Conservation (phyloP, 164 flowering plant species). For the Vitis rupestris region DNA sequence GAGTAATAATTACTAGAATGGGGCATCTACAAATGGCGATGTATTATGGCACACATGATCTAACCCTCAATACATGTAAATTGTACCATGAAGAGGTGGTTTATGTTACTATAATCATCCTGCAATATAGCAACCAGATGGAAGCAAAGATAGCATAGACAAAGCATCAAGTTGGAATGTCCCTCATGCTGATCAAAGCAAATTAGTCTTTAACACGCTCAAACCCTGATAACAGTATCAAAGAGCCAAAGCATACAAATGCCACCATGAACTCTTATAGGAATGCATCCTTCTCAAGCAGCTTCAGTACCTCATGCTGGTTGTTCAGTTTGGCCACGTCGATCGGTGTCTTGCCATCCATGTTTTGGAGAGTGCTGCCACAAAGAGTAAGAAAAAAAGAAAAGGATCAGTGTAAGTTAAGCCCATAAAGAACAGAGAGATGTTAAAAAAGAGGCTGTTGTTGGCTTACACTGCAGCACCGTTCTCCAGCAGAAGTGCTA, state of each 20-base stretch:
- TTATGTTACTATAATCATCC: background rate
- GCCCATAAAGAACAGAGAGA: background rate
- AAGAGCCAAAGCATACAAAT: background rate
- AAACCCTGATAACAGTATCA: conserved; percentile 5
- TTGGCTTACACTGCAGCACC: conserved; percentile 94
- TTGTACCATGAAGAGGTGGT: no score
- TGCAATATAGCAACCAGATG: conserved; percentile 4
- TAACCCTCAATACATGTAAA: no score
- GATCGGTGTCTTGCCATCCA: conserved; percentile 94
- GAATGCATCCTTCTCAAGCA: conserved; percentile 94
- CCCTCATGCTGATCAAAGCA: conserved; percentile 5
- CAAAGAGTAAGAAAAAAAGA: background rate
- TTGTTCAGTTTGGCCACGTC: conserved; percentile 96
- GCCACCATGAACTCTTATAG: conserved; percentile 29
- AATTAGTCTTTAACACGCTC: conserved; percentile 4
- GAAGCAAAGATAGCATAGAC: conserved; percentile 8
- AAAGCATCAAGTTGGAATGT: conserved; percentile 6
- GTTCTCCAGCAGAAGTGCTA: conserved; percentile 78
- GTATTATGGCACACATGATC: no score
- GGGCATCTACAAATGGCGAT: no score
- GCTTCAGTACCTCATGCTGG: conserved; percentile 80
- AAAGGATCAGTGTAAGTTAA: background rate
- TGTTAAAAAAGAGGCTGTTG: background rate
- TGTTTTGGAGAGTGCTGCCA: conserved; percentile 86
- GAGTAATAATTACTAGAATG: no score